Evolutionary conservation across 2,329 filamentous ascomycete species (phyloP), one percentile per base, ranked within the genome.

Genomic region (Claviceps arundinis): DNA sequence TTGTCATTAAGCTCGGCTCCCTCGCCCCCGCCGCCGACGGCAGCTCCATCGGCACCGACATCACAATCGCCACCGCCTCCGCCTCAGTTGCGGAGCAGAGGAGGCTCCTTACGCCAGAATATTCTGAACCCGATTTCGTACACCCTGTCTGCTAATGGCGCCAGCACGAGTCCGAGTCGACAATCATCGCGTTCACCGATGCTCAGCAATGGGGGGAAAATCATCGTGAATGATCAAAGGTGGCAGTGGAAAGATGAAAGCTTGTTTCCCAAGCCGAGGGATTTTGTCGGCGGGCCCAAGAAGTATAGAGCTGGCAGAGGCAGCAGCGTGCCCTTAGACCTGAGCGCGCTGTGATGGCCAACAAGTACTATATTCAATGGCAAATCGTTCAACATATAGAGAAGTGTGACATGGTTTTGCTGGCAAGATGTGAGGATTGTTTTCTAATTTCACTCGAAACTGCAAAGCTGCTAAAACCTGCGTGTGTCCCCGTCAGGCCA

Each of bases 261-360:
- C 38, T 76, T 87, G 59, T 75, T 97, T 47, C 91, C 93, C 0
- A 91, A 89, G 60, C 91, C 91, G 22, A 77, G 91, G 61, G 82
- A 86, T 1, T 96, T 94, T 63, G 70, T 75, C 1, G 85, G 85
- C n/a, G 81, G 80, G 3, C 70, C 77, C 19, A 89, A 85, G 65
- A 82, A 81, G 64, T 98, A 97, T 68, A 77, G 91, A 56, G 93
- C 93, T 38, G 93, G 93, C 8, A 80, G 91, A 64, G 91, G 89
- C 37, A 96, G 89, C 70, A 96, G 87, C 72, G 90, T 97, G 59
- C 93, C 93, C 34, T 72, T 97, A 60, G 88, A 97, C 72, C 68
- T 98, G 63, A 80, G 74, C 58, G 73, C 76, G 34, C 54, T 59
- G 48, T 57, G 53, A 44, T 14, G 37, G 8, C 24, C 40, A 37